These are phyloP conservation scores for Pulveroboletus sp. DNA, from an alignment of 768 basidiomycete genomes.

Conservation along the genomic window DNA sequence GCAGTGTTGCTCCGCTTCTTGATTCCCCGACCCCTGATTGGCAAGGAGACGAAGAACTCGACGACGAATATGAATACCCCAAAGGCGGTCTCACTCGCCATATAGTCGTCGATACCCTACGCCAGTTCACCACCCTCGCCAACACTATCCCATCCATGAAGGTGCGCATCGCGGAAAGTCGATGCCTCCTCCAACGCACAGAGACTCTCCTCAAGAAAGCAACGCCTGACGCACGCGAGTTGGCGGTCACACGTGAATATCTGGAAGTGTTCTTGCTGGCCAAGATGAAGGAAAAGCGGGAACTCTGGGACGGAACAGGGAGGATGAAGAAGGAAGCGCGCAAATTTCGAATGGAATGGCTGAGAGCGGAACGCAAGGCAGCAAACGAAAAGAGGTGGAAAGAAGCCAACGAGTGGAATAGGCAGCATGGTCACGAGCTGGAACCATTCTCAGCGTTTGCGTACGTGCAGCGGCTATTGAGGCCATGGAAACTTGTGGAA, in stretches of 20 bases:
- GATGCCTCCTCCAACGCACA: constrained; percentile 16
- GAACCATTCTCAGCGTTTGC: constrained; percentile 19
- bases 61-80: neutral
- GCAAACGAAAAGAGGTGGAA: constrained; percentile 17
- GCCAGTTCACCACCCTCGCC: constrained; percentile 22
- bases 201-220: constrained; percentile 11
- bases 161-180: constrained; percentile 16
- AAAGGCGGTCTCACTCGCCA: constrained; percentile 19
- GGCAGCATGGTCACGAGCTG: constrained; percentile 4
- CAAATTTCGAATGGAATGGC: constrained; percentile 24
- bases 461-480: constrained; percentile 15
- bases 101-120: constrained; percentile 27
- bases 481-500: neutral
- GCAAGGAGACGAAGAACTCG: constrained; percentile 2
- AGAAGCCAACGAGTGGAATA: constrained; percentile 13
- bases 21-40: neutral
- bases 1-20: too few relatives aligned
- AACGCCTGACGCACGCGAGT: constrained; percentile 17
- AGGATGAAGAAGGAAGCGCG: constrained; percentile 19
- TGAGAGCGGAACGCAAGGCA: constrained; percentile 19
- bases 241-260: constrained; percentile 21
- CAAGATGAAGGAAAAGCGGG: constrained; percentile 28
- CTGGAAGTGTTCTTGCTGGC: constrained; percentile 23
- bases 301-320: constrained; percentile 31
- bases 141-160: constrained; percentile 20